Base-by-base conservation (phyloP, 192 early-diverging fungal genomes). In the Gryganskiella cystojenkinii region DNA sequence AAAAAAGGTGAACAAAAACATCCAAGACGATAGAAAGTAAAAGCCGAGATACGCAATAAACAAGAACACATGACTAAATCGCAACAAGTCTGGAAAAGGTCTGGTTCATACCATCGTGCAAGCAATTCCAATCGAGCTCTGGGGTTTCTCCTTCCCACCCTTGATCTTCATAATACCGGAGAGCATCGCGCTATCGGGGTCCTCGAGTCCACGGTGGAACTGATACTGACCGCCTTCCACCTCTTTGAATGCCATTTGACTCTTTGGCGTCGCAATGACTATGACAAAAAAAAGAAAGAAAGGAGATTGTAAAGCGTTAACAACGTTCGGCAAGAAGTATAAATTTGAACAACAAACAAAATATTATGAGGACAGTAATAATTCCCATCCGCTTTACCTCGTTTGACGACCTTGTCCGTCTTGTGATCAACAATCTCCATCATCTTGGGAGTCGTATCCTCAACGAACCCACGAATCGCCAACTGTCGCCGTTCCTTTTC, bases 191-290 rank as follows among this genome's bases (percentile, higher is more conserved):
- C 37, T 40, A 9, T 46, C 34, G 0, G 33, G 5, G n/a, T 75
- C 71, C 42, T 75, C 71, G 17, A 75, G 27, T 27, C 71, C 71
- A 8, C 71, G 71, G 40, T 75, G 64, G 19, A 45, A 67, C 35
- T 67, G 64, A 27, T 67, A 75, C 25, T 60, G 33, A 6, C 71
- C 50, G 35, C 64, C 58, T 10, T 59, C 20, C 0, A 65, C 49
- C 34, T 66, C 44, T n/a, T 28, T 46, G 24, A 65, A 67, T 24
- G 47, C 46, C 5, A 47, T 25, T 4, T 19, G 35, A 4, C 19
- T 27, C 0, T 64, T 17, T 15, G 64, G 27, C 35, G 65, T 64
- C 8, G 58, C 64, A 47, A 75, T 14, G 20, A 13, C 71, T 73
- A 37, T 40, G 7, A 3, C 14, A 50, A 22, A 14, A 7, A 35